Percentiles rank a stretch among this genome's conserved stretches.
Conservation (phyloP, 1,284 basidiomycete genomes). For the Puccinia triticina region DNA sequence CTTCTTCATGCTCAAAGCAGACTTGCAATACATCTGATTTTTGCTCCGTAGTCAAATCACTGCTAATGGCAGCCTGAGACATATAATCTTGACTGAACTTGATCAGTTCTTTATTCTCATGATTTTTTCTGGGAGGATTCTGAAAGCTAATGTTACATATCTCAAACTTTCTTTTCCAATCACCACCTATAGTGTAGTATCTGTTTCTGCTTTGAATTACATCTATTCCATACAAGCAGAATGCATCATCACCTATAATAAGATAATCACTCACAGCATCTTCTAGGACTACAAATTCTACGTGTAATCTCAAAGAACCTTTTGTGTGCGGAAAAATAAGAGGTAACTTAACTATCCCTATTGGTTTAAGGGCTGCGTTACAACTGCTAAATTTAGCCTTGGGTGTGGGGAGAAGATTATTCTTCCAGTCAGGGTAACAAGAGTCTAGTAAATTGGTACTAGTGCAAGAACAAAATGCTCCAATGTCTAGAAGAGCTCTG, state of each 20-base stretch:
- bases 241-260: conserved; percentile 10
- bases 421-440: background rate
- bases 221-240: conserved; percentile 15
- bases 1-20: too few relatives aligned
- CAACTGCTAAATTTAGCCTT: conserved; percentile 24
- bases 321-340: too few relatives aligned
- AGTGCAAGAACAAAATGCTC: background rate
- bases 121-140: background rate
- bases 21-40: too few relatives aligned
- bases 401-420: background rate
- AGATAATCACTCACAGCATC: conserved; percentile 15
- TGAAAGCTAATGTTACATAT: background rate
- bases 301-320: too few relatives aligned
- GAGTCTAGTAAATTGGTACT: background rate
- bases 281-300: background rate
- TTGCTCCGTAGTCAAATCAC: too few relatives aligned
- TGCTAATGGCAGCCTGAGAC: too few relatives aligned
- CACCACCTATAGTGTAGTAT: conserved; percentile 24
- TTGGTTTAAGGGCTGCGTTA: conserved; percentile 1
- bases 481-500: background rate
- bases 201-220: conserved; percentile 13
- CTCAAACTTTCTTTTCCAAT: conserved; percentile 32
- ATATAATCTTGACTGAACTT: too few relatives aligned
- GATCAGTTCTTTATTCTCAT: too few relatives aligned
- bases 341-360: background rate